Percentiles rank a stretch among this genome's conserved stretches.
Evolutionary conservation across 179 eudicot species (phyloP).

Genomic region (Silene coronaria): DNA sequence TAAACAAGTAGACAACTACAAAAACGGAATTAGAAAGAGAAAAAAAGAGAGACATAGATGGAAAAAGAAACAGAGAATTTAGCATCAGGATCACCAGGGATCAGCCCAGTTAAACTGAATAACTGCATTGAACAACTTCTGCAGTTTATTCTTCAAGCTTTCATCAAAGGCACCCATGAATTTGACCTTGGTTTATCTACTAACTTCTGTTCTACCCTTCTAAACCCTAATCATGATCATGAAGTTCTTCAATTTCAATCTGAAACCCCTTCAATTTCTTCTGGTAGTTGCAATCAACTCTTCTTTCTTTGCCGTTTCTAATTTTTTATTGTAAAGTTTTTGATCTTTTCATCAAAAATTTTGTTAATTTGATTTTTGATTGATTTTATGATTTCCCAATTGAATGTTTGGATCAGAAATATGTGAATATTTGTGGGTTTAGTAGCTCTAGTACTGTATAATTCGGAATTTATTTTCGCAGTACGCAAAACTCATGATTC

Average conservation of each 20-base stretch:
- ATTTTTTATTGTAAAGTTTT: neutral
- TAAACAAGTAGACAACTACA: no score
- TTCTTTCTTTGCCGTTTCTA: neutral
- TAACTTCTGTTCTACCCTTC: slow-evolving; percentile 40
- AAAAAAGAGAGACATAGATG: neutral
- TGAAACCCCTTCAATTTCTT: neutral
- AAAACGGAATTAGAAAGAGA: neutral
- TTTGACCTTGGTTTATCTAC: slow-evolving; percentile 33
- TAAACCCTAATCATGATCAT: slow-evolving; percentile 16
- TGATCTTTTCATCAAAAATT: neutral
- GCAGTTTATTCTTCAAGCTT: slow-evolving; percentile 34
- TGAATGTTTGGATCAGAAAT: neutral
- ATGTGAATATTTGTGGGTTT: neutral
- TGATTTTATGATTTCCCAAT: neutral
- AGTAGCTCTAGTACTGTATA: neutral
- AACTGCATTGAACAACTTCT: slow-evolving; percentile 40
- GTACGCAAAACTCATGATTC: no score
- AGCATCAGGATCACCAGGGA: slow-evolving; percentile 31
- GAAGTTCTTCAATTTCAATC: neutral
- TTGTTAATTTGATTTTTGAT: neutral
- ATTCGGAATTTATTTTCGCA: no score
- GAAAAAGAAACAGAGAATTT: slow-evolving; percentile 4
- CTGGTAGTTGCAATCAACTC: slow-evolving; percentile 4
- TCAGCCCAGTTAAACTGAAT: slow-evolving; percentile 25
- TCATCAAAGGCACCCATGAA: slow-evolving; percentile 31